A percentile compares a stretch with the other conserved stretches of the same genome.
Evolutionary conservation across 2,329 filamentous ascomycete genomes (phyloP).

Genomic region (Aspergillus transmontanensis): DNA sequence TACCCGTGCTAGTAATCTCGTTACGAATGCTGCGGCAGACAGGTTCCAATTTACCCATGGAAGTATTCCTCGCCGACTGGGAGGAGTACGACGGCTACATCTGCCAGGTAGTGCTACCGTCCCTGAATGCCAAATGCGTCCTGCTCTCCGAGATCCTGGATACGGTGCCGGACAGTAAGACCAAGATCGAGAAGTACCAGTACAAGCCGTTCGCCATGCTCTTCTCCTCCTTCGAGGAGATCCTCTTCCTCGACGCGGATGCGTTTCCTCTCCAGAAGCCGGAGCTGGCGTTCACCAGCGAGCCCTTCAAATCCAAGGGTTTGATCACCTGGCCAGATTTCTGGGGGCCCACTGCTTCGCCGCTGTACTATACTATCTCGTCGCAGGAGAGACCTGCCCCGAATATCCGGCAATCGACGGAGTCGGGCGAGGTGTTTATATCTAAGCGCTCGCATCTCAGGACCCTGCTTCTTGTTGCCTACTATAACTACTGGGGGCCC

Average conservation of each 20-base stretch:
- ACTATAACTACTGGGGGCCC: constrained; percentile 54
- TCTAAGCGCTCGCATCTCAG: constrained; percentile 45
- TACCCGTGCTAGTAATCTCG: constrained; percentile 24
- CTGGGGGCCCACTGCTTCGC: constrained; percentile 44
- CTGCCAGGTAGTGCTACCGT: not conserved
- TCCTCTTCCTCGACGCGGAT: constrained; percentile 54
- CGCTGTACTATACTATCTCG: constrained; percentile 42
- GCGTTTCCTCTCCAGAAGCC: constrained; percentile 48
- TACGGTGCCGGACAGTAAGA: constrained; percentile 20
- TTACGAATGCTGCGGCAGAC: constrained; percentile 25
- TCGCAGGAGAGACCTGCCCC: constrained; percentile 25
- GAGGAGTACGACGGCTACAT: constrained; percentile 4
- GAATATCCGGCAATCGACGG: constrained; percentile 36
- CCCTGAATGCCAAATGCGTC: constrained; percentile 29
- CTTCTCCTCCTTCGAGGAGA: constrained; percentile 52
- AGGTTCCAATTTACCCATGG: constrained; percentile 21
- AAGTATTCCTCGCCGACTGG: constrained; percentile 23
- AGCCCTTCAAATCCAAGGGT: constrained; percentile 44
- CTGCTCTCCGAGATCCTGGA: constrained; percentile 46
- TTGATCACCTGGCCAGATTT: constrained; percentile 53
- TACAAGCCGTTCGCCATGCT: constrained; percentile 52
- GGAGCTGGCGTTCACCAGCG: constrained; percentile 41
- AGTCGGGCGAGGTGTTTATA: constrained; percentile 50
- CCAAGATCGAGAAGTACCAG: constrained; percentile 47
- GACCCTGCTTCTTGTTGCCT: constrained; percentile 48